Evolutionary conservation across 768 basidiomycete species (phyloP), one percentile per base, ranked within the genome.

Genomic region (Suillus variegatus): DNA sequence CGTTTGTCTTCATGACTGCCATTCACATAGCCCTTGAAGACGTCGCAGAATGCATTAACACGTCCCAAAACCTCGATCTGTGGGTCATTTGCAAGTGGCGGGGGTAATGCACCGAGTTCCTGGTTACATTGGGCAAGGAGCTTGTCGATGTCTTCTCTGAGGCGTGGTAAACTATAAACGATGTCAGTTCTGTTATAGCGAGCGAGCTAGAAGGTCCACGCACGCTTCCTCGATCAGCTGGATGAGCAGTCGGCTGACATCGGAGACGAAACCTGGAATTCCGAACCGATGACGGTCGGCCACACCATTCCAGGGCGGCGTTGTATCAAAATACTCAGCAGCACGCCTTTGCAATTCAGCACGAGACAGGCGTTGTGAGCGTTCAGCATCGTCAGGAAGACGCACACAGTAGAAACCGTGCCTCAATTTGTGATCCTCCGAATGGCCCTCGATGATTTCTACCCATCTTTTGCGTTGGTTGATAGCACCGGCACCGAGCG

Each of bases 391-490:
- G 1, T 78, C 75, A 0, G 81, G 82, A 60, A 80, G 82, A 18
- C 78, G 78, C 0, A 81, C 82, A 56, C 81, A 81, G 60, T 78
- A 83, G 62, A 82, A 84, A 28, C 84, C 76, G 62, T 81, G 79
- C 41, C 62, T 68, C 56, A 85, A 70, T 38, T 68, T 67, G 66
- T 85, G 77, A 65, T 73, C 54, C 28, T 43, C 25, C 18, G 58
- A 60, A 36, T 76, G 72, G 36, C 79, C 81, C 68, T 82, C 80
- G 2, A 83, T 71, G 9, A 82, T 74, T 54, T 82, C 80, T 8
- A 84, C 70, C 82, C 84, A 86, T 32, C 73, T 47, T 25, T 75
- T 65, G 14, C 76, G 75, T 56, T 78, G 64, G 65, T 81, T 74
- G 4, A 72, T 76, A 28, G 80, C 68, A 7, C 81, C 79, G 2